A percentile compares a stretch with the other conserved stretches of the same genome.
phyloP scores from a whole-genome alignment of 1,139 yeast species.

The Maudiozyma humilis region DNA sequence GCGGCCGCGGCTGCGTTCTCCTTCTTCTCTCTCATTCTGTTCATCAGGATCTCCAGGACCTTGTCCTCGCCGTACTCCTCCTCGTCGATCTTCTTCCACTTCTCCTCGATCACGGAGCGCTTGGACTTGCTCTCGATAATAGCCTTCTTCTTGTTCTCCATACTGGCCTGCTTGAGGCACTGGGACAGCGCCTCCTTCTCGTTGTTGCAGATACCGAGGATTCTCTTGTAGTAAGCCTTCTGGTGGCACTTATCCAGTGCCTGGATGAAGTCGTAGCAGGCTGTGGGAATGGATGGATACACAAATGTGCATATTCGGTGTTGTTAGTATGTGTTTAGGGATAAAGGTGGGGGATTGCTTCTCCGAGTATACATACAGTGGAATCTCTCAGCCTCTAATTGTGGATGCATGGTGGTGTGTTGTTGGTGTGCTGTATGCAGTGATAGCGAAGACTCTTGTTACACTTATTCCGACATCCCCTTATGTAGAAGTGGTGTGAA shows the following conservation, averaged over 20 bases:
- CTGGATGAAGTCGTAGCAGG: conserved; percentile 74
- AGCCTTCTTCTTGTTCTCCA: conserved; percentile 57
- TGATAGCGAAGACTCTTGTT: too few species aligned
- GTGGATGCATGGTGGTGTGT: conserved; percentile 34
- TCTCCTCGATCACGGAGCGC: conserved; percentile 45
- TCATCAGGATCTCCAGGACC: conserved; percentile 59
- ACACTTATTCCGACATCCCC: too few species aligned
- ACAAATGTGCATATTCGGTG: not conserved
- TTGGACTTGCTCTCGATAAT: conserved; percentile 50
- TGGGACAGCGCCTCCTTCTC: conserved; percentile 69
- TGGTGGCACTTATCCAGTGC: conserved; percentile 88
- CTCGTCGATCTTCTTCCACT: conserved; percentile 57
- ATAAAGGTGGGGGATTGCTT: conserved; percentile 1
- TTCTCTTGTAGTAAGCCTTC: conserved; percentile 58
- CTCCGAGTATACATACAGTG: conserved; percentile 31
- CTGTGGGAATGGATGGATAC: conserved; percentile 23
- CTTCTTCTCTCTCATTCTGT: conserved; percentile 29
- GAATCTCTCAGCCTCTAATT: conserved; percentile 36
- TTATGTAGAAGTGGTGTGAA: not conserved
- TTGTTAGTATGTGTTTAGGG: not conserved
- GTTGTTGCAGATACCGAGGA: conserved; percentile 80
- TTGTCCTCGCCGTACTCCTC: conserved; percentile 75
- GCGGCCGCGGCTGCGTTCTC: too few species aligned
- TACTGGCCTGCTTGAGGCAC: conserved; percentile 74
- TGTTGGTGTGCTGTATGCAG: not conserved